Evolutionary conservation across 2,329 filamentous ascomycete species (phyloP), one percentile per base, ranked within the genome.

Genomic region (Phyllosticta citriasiana): DNA sequence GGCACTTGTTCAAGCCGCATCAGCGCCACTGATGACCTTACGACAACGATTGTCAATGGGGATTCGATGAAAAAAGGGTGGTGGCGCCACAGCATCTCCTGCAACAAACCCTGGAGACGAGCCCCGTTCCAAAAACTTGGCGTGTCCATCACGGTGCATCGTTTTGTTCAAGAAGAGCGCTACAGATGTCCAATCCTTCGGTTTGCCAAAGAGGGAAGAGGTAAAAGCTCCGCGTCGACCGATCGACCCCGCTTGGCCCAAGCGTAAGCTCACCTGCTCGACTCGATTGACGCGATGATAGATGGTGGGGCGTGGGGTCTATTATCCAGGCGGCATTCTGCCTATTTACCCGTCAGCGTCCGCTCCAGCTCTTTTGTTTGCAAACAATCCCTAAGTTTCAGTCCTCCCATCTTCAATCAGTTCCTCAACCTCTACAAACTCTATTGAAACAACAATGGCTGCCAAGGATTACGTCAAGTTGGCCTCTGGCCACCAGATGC

Each of bases 401-500:
- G 24, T 24, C 6, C 30, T 57, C 16, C 19, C 35, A 40, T 52
- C 26, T 33, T 47, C 26, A 25, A 25, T 19, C 47, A 19, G 14
- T 55, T 52, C 40, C 50, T 24, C 14, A 27, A 19, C 57, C 5
- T 50, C 25, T 27, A 61, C 52, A n/a, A n/a, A 2, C 27, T 30
- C 27, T 30, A 30, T 8, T 35, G 57, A 50, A 51, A 51, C 16
- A 65, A 55, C 57, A 64, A 65, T 63, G 53, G 59, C 51, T 54
- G 30, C 40, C n/a, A 60, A 75, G 73, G 70, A 62, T 61, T 82
- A 75, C 63, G 77, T 86, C 73, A 86, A 85, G 77, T 82, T 87
- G 64, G 86, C 78, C 76, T 84, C 79, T 74, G 84, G 85, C 75
- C 71, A 82, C 68, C 79, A 88, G 68, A 89, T 89, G 87, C 87